Conservation (phyloP, 257 asterid genomes). For the Gentiana macrophylla region DNA sequence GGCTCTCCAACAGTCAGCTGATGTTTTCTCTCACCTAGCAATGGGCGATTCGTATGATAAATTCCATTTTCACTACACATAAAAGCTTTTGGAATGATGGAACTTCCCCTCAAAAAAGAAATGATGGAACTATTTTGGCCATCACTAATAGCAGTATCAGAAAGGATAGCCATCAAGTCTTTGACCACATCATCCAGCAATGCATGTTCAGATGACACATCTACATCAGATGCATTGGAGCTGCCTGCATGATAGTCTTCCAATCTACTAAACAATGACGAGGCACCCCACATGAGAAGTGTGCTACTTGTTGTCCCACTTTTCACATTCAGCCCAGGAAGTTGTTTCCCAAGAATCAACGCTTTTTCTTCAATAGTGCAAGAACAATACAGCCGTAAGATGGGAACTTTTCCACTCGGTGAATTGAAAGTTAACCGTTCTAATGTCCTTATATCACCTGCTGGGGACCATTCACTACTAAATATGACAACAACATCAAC, state of each 20-base stretch:
- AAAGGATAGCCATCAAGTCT: slow-evolving; percentile 48
- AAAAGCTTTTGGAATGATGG: slow-evolving; percentile 51
- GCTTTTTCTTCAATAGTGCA: slow-evolving; percentile 72
- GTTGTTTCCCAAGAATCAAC: slow-evolving; percentile 54
- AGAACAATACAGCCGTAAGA: slow-evolving; percentile 71
- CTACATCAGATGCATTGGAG: slow-evolving; percentile 16
- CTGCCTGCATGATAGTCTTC: slow-evolving; percentile 54
- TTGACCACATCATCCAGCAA: slow-evolving; percentile 37
- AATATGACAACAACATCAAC: slow-evolving; percentile 56
- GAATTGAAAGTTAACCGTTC: slow-evolving; percentile 54
- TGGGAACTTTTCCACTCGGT: slow-evolving; percentile 40
- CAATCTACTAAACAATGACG: slow-evolving; percentile 52
- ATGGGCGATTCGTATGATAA: slow-evolving; percentile 29
- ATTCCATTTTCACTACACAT: slow-evolving; percentile 37
- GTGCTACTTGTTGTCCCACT: slow-evolving; percentile 31
- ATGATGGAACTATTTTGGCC: slow-evolving; percentile 25
- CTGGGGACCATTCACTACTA: slow-evolving; percentile 73
- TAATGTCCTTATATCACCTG: slow-evolving; percentile 59
- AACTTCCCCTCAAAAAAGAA: slow-evolving; percentile 11
- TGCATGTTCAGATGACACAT: slow-evolving; percentile 32
- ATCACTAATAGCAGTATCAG: slow-evolving; percentile 17
- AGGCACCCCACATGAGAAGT: slow-evolving; percentile 84
- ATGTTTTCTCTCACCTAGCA: slow-evolving; percentile 57
- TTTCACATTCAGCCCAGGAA: slow-evolving; percentile 25
- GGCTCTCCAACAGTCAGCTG: slow-evolving; percentile 39